phyloP scores from a whole-genome alignment of 163 green algal species.

The Volvox carteri region DNA sequence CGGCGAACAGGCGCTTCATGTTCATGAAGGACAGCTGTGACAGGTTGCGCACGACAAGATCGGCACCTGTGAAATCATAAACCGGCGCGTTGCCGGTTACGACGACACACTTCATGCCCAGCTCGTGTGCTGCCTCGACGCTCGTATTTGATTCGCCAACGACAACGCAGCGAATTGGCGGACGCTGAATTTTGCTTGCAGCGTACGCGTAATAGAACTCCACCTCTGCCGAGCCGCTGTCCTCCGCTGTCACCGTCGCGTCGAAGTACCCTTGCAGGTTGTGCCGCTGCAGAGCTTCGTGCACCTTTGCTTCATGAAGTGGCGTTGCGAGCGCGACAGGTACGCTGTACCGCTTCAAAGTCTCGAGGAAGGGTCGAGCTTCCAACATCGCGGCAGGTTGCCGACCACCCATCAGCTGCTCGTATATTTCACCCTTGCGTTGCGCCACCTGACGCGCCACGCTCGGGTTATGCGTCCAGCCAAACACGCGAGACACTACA shows the following conservation, averaged over 20 bases:
- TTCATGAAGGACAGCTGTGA: conserved; percentile 90
- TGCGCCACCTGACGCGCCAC: conserved; percentile 80
- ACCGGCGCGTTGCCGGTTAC: conserved; percentile 80
- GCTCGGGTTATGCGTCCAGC: conserved; percentile 90
- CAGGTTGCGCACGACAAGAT: conserved; percentile 91
- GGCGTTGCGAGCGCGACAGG: conserved; percentile 83
- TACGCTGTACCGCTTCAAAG: conserved; percentile 76
- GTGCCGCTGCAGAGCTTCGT: conserved; percentile 69
- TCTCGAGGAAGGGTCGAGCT: conserved; percentile 78
- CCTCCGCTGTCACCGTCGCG: conserved; percentile 87
- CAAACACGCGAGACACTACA: conserved; percentile 78
- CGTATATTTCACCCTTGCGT: conserved; percentile 87
- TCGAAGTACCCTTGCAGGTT: conserved; percentile 82
- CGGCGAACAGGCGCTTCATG: conserved; percentile 93
- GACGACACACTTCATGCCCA: conserved; percentile 85
- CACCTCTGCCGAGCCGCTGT: conserved; percentile 76
- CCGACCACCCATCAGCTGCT: conserved; percentile 67
- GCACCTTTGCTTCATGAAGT: conserved; percentile 73
- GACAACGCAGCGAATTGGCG: conserved; percentile 92
- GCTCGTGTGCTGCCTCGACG: conserved; percentile 84
- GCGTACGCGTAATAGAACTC: conserved; percentile 75
- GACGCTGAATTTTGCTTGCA: conserved; percentile 82
- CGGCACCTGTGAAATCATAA: conserved; percentile 91
- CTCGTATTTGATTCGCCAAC: conserved; percentile 87
- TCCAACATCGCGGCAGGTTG: conserved; percentile 72